Evolutionary conservation across 805 yeast species (phyloP).

Genomic region (Yamadazyma akitaensis): DNA sequence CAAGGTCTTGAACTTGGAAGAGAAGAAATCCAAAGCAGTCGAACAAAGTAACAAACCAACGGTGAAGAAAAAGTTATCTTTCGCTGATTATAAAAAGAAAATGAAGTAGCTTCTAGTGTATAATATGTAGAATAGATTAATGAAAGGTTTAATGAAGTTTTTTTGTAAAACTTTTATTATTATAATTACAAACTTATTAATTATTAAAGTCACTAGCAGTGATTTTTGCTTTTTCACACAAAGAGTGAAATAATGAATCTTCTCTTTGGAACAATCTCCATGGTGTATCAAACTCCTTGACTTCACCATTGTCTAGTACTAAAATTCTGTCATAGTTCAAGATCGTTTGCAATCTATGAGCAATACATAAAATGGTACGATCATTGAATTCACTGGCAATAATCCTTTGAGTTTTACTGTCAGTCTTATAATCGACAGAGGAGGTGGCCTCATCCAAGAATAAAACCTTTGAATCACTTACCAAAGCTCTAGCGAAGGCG

Average conservation of each 20-base stretch:
- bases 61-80: slow-evolving; percentile 52
- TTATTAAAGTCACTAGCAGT: slow-evolving; percentile 39
- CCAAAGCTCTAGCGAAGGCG: slow-evolving; percentile 80
- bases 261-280: slow-evolving; percentile 49
- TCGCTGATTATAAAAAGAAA: slow-evolving; percentile 72
- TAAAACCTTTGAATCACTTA: slow-evolving; percentile 68
- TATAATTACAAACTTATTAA: neutral
- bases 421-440: slow-evolving; percentile 82
- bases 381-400: slow-evolving; percentile 61
- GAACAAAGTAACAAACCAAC: slow-evolving; percentile 11
- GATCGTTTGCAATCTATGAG: slow-evolving; percentile 78
- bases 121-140: neutral
- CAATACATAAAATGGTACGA: slow-evolving; percentile 82
- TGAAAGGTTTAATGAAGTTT: neutral
- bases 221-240: slow-evolving; percentile 58
- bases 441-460: slow-evolving; percentile 85
- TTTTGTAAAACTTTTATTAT: neutral
- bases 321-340: slow-evolving; percentile 71
- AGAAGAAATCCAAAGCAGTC: slow-evolving; percentile 6
- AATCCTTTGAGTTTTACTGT: slow-evolving; percentile 69
- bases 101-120: slow-evolving; percentile 24
- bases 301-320: slow-evolving; percentile 78
- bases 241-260: slow-evolving; percentile 56
- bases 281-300: slow-evolving; percentile 74
- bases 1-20: slow-evolving; percentile 5